Evolutionary conservation across 2,329 filamentous ascomycete species (phyloP), one percentile per base, ranked within the genome.

Genomic region (Colletotrichum karsti): DNA sequence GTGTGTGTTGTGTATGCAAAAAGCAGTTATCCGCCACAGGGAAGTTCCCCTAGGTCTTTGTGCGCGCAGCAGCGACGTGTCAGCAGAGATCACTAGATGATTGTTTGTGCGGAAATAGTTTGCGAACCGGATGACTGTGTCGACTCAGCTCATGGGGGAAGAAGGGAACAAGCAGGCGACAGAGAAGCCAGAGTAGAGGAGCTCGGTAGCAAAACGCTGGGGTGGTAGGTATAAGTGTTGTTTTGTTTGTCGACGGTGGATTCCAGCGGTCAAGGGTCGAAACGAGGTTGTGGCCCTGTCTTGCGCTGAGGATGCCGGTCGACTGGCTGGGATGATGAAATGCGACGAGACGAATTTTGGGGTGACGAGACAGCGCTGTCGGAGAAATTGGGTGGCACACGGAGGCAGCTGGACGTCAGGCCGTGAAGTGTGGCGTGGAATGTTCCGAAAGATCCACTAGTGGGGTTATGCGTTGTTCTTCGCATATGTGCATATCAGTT

Each of bases 71-170:
- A 67, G 53, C 64, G 64, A 67, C 64, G 66, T 69, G 69, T 70
- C 67, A 70, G 69, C 62, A 69, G 53, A 67, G 67, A 62, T 70
- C 62, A 69, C 46, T 44, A 50, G 55, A 67, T 24, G 53, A 54
- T 50, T 57, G 55, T 48, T 57, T 46, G 46, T 51, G 59, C 56
- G 37, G 67, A 63, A 71, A 68, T 68, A 67, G 63, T 64, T 67
- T 66, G 69, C 69, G 67, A 70, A 71, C 69, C 69, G 67, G 69
- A 71, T 70, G 63, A 68, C 67, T 68, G 58, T 68, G 69, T 67
- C 67, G 67, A 64, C 63, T 70, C 67, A 69, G 67, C 62, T 67
- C 69, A 70, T 70, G 42, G 60, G 56, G 65, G 20, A 28, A 61
- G 56, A 58, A 18, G 54, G 30, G 48, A 63, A 44, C 5, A 35